Evolutionary conservation across 2,329 filamentous ascomycete genomes (phyloP).

Genomic region (Colletotrichum trifolii): DNA sequence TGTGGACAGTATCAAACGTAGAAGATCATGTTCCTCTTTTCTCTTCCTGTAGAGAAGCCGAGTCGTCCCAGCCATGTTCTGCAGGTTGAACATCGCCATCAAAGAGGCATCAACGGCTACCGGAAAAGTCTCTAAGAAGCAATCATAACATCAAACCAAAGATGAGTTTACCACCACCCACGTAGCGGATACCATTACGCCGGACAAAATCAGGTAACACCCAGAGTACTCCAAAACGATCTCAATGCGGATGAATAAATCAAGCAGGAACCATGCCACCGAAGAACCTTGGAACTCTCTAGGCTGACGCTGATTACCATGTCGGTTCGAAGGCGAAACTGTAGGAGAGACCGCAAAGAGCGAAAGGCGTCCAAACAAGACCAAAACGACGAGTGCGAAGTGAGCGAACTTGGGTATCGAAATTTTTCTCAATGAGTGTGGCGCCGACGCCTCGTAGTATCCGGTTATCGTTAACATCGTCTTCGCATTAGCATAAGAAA

Average conservation of each 20-base stretch:
- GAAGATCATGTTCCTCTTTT: too few relatives aligned
- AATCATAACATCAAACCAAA: not conserved
- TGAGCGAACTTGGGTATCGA: not conserved
- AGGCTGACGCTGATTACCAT: not conserved
- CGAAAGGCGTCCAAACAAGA: not conserved
- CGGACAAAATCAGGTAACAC: not conserved
- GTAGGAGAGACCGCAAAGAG: not conserved
- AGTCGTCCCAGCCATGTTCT: too few relatives aligned
- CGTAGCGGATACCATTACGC: not conserved
- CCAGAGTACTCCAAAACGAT: not conserved
- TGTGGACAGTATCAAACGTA: too few relatives aligned
- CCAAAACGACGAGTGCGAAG: too few relatives aligned
- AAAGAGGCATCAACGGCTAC: too few relatives aligned
- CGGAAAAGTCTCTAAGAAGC: too few relatives aligned
- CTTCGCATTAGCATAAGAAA: conserved; percentile 3
- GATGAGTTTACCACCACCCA: not conserved
- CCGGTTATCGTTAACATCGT: not conserved
- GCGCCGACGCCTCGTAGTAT: too few relatives aligned
- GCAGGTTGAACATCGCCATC: too few relatives aligned
- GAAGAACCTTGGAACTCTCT: not conserved
- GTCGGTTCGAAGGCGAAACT: conserved; percentile 2
- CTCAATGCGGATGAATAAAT: conserved; percentile 2
- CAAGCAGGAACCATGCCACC: not conserved
- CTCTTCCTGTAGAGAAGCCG: too few relatives aligned
- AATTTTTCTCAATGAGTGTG: not conserved